Evolutionary conservation across 2,329 filamentous ascomycete species (phyloP).

Genomic region (Septoria linicola): DNA sequence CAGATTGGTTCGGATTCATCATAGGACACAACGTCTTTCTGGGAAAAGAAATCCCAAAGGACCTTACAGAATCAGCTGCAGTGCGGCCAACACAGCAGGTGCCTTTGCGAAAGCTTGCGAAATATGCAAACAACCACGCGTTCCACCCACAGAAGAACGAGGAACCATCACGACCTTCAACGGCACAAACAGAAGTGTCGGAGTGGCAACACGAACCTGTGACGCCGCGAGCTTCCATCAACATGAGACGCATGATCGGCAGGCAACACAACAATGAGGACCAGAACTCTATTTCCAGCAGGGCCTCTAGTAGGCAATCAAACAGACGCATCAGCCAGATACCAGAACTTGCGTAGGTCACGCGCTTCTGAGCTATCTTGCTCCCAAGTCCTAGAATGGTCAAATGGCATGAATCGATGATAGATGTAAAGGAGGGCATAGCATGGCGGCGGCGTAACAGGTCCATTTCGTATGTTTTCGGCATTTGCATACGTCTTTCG

Average conservation of each 20-base stretch:
- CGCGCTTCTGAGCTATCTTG: no score
- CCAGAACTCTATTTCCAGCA: conserved; percentile 12
- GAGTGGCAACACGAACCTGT: conserved; percentile 18
- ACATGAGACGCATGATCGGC: conserved; percentile 14
- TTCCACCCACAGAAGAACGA: conserved; percentile 14
- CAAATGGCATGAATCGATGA: background rate
- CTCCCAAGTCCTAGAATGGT: no score
- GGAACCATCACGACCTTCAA: conserved; percentile 13
- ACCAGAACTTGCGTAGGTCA: conserved; percentile 12
- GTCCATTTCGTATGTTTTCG: background rate
- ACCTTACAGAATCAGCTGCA: conserved; percentile 5
- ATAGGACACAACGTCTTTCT: conserved; percentile 49
- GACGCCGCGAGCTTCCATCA: conserved; percentile 12
- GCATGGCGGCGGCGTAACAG: conserved; percentile 7
- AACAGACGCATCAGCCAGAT: conserved; percentile 15
- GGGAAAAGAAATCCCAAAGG: conserved; percentile 29
- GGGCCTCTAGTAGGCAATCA: conserved; percentile 11
- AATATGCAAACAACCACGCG: conserved; percentile 2
- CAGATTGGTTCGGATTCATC: conserved; percentile 60
- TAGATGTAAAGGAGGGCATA: background rate
- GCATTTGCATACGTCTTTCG: background rate
- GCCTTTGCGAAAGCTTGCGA: conserved; percentile 12
- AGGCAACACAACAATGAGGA: background rate
- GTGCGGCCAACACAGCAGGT: conserved; percentile 7
- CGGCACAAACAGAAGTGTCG: conserved; percentile 17